Conservation (phyloP, 352 stramenopile species). For the Globisporangium nagaii region DNA sequence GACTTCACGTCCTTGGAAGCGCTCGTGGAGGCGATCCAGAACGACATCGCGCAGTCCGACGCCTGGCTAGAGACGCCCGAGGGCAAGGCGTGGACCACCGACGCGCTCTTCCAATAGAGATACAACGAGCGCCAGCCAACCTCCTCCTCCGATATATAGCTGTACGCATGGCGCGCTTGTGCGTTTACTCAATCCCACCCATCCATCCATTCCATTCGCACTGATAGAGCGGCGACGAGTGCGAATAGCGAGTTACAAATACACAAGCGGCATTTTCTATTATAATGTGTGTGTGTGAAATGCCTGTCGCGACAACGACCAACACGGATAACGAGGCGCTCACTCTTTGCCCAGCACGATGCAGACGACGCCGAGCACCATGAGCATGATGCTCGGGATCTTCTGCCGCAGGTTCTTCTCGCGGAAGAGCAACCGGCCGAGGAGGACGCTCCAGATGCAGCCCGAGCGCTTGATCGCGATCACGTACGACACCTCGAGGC, state of each 20-base stretch:
- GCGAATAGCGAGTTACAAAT: neutral
- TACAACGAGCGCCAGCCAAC: neutral
- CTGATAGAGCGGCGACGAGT: neutral
- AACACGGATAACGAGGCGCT: no score
- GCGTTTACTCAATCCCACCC: neutral
- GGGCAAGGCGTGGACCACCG: conserved; percentile 40
- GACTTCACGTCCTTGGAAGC: conserved; percentile 93
- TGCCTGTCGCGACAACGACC: no score
- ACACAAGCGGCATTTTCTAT: neutral
- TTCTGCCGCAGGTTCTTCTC: conserved; percentile 72
- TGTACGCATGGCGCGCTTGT: no score
- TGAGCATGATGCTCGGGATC: conserved; percentile 76
- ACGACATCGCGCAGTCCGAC: conserved; percentile 70
- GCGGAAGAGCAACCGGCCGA: conserved; percentile 69
- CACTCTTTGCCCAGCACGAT: conserved; percentile 68
- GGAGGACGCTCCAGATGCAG: conserved; percentile 78
- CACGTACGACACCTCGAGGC: conserved; percentile 77
- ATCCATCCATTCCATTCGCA: neutral
- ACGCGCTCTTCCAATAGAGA: conserved; percentile 36
- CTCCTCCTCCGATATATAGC: no score
- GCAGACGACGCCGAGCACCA: conserved; percentile 72
- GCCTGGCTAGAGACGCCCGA: conserved; percentile 56
- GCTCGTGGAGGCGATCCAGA: conserved; percentile 90
- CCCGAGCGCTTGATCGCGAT: conserved; percentile 83
- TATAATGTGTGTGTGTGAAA: neutral